Evolutionary conservation across 495 filamentous ascomycete species (phyloP).

Genomic region (Lasiosphaeria ovina): DNA sequence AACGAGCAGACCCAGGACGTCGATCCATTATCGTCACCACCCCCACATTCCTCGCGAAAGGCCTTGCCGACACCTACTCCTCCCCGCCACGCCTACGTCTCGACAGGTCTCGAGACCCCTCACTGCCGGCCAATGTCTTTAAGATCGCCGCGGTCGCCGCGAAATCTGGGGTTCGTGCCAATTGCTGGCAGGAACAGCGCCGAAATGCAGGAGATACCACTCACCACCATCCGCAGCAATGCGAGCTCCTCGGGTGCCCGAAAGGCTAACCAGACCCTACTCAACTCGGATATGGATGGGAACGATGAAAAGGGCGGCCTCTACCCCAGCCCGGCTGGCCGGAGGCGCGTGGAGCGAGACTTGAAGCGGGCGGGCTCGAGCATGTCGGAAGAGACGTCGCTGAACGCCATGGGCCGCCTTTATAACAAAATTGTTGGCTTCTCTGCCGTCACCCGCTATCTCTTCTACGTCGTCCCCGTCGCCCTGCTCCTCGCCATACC

Average conservation of each 20-base stretch:
- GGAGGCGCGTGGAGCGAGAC: conserved; percentile 52
- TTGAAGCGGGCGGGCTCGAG: conserved; percentile 53
- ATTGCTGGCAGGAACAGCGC: conserved; percentile 23
- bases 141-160: conserved; percentile 29
- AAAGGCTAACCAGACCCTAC: conserved; percentile 41
- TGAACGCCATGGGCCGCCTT: conserved; percentile 82
- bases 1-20: background rate
- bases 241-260: conserved; percentile 50
- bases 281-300: conserved; percentile 26
- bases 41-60: conserved; percentile 5
- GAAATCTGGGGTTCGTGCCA: conserved; percentile 31
- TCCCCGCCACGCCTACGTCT: background rate
- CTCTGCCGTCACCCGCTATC: conserved; percentile 81
- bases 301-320: conserved; percentile 42
- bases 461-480: conserved; percentile 83
- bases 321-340: conserved; percentile 54
- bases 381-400: conserved; percentile 52
- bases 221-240: conserved; percentile 49
- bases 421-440: conserved; percentile 84
- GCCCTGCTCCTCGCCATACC: conserved; percentile 73
- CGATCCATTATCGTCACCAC: background rate
- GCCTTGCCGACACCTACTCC: conserved; percentile 2
- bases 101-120: background rate
- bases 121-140: conserved; percentile 25
- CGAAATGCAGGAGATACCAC: conserved; percentile 50